Percentiles rank a stretch among this genome's conserved stretches.
phyloP scores from a whole-genome alignment of 208 protist genomes.

The Leishmania major region DNA sequence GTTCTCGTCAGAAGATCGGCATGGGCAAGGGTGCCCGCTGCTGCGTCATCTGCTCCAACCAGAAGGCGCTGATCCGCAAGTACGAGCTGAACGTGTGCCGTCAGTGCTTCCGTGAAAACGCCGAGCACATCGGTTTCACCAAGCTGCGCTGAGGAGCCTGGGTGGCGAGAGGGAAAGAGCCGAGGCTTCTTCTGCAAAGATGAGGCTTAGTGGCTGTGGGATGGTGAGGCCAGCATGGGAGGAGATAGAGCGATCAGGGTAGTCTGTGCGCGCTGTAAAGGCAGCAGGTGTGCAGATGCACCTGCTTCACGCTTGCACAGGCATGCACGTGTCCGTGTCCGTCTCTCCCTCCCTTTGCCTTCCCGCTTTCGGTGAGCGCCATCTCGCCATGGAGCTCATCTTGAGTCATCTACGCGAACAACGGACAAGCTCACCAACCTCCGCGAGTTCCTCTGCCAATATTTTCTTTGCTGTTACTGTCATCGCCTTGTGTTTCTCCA shows the following conservation, averaged over 20 bases:
- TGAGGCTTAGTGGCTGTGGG: background rate
- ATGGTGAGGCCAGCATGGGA: background rate
- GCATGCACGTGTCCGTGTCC: background rate
- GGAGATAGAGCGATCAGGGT: background rate
- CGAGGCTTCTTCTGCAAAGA: background rate
- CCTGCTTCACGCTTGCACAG: background rate
- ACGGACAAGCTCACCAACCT: background rate
- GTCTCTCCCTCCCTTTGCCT: background rate
- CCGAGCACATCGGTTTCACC: constrained; percentile 88
- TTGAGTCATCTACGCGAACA: background rate
- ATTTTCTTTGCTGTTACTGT: background rate
- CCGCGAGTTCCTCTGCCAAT: background rate
- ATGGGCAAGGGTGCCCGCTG: constrained; percentile 90
- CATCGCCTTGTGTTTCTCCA: background rate
- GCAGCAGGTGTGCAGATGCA: background rate
- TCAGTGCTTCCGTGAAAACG: constrained; percentile 95
- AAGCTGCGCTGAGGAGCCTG: constrained; percentile 84
- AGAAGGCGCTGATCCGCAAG: constrained; percentile 95
- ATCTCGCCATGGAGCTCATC: background rate
- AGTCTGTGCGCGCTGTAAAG: background rate
- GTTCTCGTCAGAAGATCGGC: constrained; percentile 92
- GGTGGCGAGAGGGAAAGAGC: background rate
- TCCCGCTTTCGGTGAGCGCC: background rate
- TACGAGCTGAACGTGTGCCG: constrained; percentile 95
- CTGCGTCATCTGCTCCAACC: constrained; percentile 93